phyloP scores from a whole-genome alignment of 164 flowering plant genomes.

The Vitis cinerea region DNA sequence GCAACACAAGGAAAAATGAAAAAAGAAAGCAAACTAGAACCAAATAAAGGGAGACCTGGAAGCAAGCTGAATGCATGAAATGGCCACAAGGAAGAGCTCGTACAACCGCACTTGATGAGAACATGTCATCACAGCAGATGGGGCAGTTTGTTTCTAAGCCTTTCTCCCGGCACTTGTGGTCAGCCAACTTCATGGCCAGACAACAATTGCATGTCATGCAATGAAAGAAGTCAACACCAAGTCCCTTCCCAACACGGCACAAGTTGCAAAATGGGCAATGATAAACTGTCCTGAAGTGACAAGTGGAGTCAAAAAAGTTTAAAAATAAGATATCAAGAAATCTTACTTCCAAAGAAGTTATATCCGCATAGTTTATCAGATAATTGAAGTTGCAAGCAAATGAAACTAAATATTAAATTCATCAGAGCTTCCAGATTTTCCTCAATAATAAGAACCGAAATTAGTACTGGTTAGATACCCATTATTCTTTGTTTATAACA shows the following conservation, averaged over 20 bases:
- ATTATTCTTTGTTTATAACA: too few relatives aligned
- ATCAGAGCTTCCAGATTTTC: not conserved
- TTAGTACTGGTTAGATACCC: too few relatives aligned
- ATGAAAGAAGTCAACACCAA: constrained; percentile 85
- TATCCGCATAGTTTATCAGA: not conserved
- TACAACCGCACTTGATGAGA: constrained; percentile 83
- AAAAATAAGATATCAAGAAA: not conserved
- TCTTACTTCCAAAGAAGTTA: not conserved
- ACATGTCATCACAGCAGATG: constrained; percentile 86
- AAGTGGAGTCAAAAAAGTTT: not conserved
- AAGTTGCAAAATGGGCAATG: constrained; percentile 98
- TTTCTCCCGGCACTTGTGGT: constrained; percentile 89
- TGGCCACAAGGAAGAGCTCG: constrained; percentile 95
- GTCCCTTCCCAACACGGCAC: constrained; percentile 93
- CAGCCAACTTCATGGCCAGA: constrained; percentile 58
- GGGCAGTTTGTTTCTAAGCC: constrained; percentile 91
- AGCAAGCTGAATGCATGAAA: constrained; percentile 94
- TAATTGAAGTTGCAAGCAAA: not conserved
- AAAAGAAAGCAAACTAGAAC: not conserved
- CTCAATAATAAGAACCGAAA: not conserved
- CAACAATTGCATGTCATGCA: constrained; percentile 99
- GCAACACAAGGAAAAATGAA: constrained; percentile 4
- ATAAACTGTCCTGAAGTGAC: constrained; percentile 63
- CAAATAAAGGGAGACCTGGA: constrained; percentile 48
- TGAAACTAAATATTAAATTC: not conserved